Evolutionary conservation across 208 protist species (phyloP), one percentile per base, ranked within the genome.

Genomic region (Acanthamoeba castellanii): DNA sequence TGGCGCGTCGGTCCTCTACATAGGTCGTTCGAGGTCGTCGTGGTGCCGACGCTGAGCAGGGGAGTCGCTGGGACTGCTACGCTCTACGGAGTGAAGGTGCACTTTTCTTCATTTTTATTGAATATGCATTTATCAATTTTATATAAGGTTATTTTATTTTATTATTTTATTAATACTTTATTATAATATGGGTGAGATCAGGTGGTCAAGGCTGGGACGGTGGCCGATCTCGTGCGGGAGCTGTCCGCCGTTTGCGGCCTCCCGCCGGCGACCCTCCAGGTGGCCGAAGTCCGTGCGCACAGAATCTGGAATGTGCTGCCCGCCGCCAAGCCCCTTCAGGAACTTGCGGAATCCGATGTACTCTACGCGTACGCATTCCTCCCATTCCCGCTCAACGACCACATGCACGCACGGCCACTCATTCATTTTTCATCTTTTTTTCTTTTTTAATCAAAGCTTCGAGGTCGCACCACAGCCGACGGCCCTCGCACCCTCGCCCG

Each of bases 271-370:
- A 18, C 59, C 30, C 61, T 91, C 34, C 61, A 74, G 57, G 13
- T 91, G 57, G 85, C 85, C 59, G 85, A 91, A n/a, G 85, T 91
- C 20, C 50, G 78, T 8, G 78, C 78, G 6, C 78, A 87, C 50
- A 27, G 85, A 20, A 72, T 91, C 14, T 91, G 85, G 85, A 91
- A 72, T n/a, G 32, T 91, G 3, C 34, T 94, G 30, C 70, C 90
- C 14, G 37, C 34, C 20, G 27, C 25, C 90, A 59, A 94, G 27
- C 90, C 52, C 1, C 57, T 57, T 13, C 57, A 59, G 6, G 90
- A 85, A n/a, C n/a, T 85, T 22, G 13, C 90, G 2, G 45, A 57
- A 25, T 94, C 74, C 32, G 66, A 85, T 42, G 7, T 57, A 1
- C 90, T 94, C 52, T 85, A 64, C 27, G 66, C 90, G 45, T 94